Percentiles rank a stretch among this genome's conserved stretches.
These are phyloP conservation scores for Adansonia madagascariensis DNA, from an alignment of 441 rosid species.

Conservation along the genomic window DNA sequence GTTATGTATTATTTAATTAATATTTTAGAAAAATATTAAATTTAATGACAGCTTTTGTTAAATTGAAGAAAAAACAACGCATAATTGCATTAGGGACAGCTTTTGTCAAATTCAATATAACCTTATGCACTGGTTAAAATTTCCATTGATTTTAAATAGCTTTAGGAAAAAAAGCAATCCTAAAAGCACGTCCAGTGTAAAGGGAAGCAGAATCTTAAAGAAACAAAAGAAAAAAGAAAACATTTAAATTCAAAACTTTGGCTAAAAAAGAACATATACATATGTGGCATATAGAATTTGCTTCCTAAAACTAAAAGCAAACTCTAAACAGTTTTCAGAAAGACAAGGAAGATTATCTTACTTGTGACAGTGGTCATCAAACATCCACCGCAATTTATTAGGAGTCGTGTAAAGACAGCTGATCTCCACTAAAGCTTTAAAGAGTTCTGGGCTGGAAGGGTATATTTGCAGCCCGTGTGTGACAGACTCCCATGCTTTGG, in stretches of 20 bases:
- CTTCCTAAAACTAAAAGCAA: constrained; percentile 6
- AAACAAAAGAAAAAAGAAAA: neutral
- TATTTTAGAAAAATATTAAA: constrained; percentile 1
- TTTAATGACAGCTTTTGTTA: constrained; percentile 8
- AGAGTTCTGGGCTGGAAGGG: constrained; percentile 74
- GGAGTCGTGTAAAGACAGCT: constrained; percentile 77
- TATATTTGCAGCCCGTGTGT: constrained; percentile 73
- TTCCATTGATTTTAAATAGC: constrained; percentile 17
- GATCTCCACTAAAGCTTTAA: constrained; percentile 62
- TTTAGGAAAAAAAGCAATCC: neutral
- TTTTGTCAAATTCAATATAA: neutral
- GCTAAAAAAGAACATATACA: neutral
- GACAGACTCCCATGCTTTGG: constrained; percentile 73
- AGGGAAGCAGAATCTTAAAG: neutral
- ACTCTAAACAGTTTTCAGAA: neutral
- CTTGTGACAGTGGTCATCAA: constrained; percentile 77
- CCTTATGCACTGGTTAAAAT: constrained; percentile 2
- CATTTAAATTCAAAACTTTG: constrained; percentile 1
- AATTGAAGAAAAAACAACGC: neutral
- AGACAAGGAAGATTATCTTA: constrained; percentile 40
- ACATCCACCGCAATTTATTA: constrained; percentile 68
- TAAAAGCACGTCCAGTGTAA: neutral
- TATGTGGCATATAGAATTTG: neutral
- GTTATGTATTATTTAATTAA: neutral
- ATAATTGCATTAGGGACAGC: neutral